Percentiles rank a stretch among this genome's conserved stretches.
These are phyloP conservation scores for Aspergillus sp. DNA, from an alignment of 2,329 filamentous ascomycete genomes.

Conservation along the genomic window DNA sequence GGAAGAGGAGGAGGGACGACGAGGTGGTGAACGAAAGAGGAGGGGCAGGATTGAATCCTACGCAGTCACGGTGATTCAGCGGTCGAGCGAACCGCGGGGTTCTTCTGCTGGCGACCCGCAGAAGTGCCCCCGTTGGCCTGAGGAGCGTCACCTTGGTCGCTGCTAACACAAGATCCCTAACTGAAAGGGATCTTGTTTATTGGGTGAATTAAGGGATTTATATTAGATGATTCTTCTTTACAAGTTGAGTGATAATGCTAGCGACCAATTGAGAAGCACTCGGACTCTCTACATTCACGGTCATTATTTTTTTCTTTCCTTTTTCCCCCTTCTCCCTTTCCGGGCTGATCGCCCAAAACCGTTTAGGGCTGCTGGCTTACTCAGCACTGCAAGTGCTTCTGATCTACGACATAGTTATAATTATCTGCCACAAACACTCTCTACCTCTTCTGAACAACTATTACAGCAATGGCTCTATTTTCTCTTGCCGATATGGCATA, in stretches of 20 bases:
- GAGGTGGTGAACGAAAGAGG: conserved; percentile 22
- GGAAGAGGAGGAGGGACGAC: background rate
- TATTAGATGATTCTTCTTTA: background rate
- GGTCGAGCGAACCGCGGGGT: conserved; percentile 21
- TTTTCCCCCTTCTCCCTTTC: background rate
- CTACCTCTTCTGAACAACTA: too few species aligned
- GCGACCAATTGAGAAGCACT: conserved; percentile 2
- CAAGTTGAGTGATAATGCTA: background rate
- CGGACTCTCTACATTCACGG: background rate
- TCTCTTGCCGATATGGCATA: background rate
- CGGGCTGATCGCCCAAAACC: background rate
- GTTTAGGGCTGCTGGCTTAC: conserved; percentile 1
- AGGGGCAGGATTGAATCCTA: conserved; percentile 25
- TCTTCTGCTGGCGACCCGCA: conserved; percentile 20
- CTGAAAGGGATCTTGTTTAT: conserved; percentile 15
- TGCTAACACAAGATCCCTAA: conserved; percentile 17
- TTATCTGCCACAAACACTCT: background rate
- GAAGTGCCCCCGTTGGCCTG: conserved; percentile 18
- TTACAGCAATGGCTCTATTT: too few species aligned
- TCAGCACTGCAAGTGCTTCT: background rate
- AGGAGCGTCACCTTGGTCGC: conserved; percentile 22
- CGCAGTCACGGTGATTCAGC: conserved; percentile 8
- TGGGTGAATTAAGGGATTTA: background rate
- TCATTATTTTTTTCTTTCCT: background rate
- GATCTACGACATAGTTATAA: too few species aligned